Conservation (phyloP, 306 rosid species). For the Casuarina glauca region DNA sequence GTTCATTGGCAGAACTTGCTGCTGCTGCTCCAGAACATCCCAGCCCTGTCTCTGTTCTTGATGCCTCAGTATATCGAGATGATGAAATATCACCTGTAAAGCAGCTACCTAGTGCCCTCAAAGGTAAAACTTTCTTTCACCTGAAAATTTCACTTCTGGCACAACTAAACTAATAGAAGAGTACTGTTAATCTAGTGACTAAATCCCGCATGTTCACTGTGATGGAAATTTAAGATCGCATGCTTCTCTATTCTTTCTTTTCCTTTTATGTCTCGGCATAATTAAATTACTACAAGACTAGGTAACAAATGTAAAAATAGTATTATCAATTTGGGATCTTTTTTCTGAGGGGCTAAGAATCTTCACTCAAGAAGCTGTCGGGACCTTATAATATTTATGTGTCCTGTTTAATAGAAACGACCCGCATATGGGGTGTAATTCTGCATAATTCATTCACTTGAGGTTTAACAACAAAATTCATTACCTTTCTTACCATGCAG, state of each 20-base stretch:
- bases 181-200: conserved; percentile 5
- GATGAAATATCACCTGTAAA: conserved; percentile 56
- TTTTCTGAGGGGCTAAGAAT: conserved; percentile 1
- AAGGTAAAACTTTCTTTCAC: conserved; percentile 49
- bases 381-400: not conserved
- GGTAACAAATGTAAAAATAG: not conserved
- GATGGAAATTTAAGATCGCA: conserved; percentile 9
- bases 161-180: conserved; percentile 9
- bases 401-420: not conserved
- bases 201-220: conserved; percentile 2
- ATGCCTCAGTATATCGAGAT: conserved; percentile 60
- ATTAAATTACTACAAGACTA: conserved; percentile 10
- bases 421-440: not conserved
- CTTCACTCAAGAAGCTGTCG: not conserved
- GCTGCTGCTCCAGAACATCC: conserved; percentile 59
- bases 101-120: conserved; percentile 46
- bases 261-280: not conserved
- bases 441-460: not conserved
- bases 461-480: not conserved
- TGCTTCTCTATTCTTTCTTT: not conserved
- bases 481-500: not conserved
- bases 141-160: not conserved
- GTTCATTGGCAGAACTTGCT: conserved; percentile 51
- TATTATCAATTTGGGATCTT: not conserved
- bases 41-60: conserved; percentile 85